Evolutionary conservation across 2,329 filamentous ascomycete species (phyloP).

Genomic region (Aspergillus latus): DNA sequence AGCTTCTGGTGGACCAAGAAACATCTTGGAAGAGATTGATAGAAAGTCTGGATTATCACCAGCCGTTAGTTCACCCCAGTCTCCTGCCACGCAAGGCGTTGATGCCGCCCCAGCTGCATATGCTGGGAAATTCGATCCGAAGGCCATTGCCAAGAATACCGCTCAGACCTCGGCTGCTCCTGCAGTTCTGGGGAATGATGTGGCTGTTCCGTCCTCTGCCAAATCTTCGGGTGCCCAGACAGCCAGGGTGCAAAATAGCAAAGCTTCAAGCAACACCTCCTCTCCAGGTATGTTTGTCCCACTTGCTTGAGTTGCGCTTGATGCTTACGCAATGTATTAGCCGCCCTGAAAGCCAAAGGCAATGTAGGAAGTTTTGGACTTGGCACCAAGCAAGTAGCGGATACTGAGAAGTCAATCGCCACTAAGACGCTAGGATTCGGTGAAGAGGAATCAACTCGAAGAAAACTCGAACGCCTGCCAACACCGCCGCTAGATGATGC

Average conservation of each 20-base stretch:
- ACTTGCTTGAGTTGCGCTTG: neutral
- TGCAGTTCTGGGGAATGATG: constrained; percentile 57
- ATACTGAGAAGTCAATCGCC: constrained; percentile 64
- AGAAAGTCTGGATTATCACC: constrained; percentile 63
- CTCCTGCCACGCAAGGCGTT: constrained; percentile 51
- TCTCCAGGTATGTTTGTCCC: constrained; percentile 38
- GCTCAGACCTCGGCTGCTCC: constrained; percentile 58
- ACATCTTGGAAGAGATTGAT: constrained; percentile 71
- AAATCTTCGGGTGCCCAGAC: constrained; percentile 44
- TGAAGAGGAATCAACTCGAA: constrained; percentile 81
- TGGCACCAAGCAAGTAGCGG: constrained; percentile 63
- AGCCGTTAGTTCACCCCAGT: constrained; percentile 51
- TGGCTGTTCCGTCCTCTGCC: constrained; percentile 50
- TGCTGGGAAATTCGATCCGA: constrained; percentile 80
- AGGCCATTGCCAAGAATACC: constrained; percentile 79
- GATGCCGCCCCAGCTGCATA: constrained; percentile 58
- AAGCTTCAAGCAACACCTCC: constrained; percentile 43
- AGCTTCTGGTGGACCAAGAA: constrained; percentile 63
- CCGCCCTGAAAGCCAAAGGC: constrained; percentile 64
- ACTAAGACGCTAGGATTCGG: constrained; percentile 81
- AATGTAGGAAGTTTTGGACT: constrained; percentile 86
- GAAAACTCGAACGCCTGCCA: constrained; percentile 88
- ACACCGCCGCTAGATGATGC: constrained; percentile 67
- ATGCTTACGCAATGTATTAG: constrained; percentile 27
- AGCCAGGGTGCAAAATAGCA: constrained; percentile 45